Conservation (phyloP, 108 stramenopile genomes). For the Skeletonema grethae region DNA sequence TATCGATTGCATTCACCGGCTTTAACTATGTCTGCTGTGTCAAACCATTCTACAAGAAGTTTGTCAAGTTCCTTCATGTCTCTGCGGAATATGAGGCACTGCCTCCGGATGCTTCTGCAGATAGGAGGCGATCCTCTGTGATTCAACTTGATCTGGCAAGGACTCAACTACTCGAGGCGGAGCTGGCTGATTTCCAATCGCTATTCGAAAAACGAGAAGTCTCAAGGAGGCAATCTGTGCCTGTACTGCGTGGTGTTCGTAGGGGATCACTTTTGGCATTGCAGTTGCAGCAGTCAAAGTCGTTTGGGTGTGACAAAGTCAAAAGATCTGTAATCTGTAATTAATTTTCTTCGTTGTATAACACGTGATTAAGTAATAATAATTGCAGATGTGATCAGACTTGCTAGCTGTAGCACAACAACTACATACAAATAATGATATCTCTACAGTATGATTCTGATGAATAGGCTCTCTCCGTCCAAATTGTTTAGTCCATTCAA, state of each 20-base stretch:
- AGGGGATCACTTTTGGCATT: not conserved
- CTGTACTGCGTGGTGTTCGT: not conserved
- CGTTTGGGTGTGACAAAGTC: slow-evolving; percentile 5
- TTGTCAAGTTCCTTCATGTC: slow-evolving; percentile 28
- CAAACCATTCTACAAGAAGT: slow-evolving; percentile 28
- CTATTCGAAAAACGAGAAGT: not conserved
- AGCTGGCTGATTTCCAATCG: not conserved
- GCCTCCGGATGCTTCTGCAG: slow-evolving; percentile 6
- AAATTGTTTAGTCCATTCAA: slow-evolving; percentile 96
- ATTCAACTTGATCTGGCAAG: not conserved
- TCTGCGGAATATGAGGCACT: slow-evolving; percentile 29
- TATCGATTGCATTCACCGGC: slow-evolving; percentile 5
- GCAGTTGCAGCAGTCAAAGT: slow-evolving; percentile 4
- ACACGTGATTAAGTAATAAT: too few relatives aligned
- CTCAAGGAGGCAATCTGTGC: not conserved
- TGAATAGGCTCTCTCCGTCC: slow-evolving; percentile 87
- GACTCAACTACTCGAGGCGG: not conserved
- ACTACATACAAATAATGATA: too few relatives aligned
- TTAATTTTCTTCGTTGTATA: too few relatives aligned
- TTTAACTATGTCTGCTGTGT: slow-evolving; percentile 19
- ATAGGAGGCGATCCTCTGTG: slow-evolving; percentile 12
- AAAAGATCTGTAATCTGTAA: not conserved
- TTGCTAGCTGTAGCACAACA: not conserved
- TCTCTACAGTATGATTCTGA: not conserved
- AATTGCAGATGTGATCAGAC: too few relatives aligned